Evolutionary conservation across 2,329 filamentous ascomycete genomes (phyloP).

Genomic region (Aspergillus arachidicola): DNA sequence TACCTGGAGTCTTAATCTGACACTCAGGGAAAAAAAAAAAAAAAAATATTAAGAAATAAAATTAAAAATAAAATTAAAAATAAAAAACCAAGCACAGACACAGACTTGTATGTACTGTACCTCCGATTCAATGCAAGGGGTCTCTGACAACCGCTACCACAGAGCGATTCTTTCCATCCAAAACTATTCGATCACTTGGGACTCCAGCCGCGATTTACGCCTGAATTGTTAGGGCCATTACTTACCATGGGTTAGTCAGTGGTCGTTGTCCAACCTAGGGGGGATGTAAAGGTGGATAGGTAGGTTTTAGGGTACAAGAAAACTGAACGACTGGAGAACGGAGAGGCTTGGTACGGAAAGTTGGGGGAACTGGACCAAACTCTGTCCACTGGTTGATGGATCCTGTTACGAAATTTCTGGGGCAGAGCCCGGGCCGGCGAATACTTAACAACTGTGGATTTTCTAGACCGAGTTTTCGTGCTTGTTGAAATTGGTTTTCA

Average conservation of each 20-base stretch:
- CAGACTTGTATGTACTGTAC: neutral
- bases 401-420: slow-evolving; percentile 27
- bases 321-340: slow-evolving; percentile 5
- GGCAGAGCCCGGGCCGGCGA: slow-evolving; percentile 23
- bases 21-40: neutral
- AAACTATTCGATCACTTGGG: neutral
- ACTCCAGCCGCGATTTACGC: slow-evolving; percentile 14
- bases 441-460: slow-evolving; percentile 6
- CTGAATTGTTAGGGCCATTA: slow-evolving; percentile 3
- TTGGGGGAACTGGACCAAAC: slow-evolving; percentile 18
- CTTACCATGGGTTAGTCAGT: neutral
- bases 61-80: neutral
- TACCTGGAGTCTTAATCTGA: neutral
- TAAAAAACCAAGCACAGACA: no score
- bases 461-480: slow-evolving; percentile 11
- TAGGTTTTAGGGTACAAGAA: slow-evolving; percentile 13
- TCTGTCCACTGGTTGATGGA: slow-evolving; percentile 19
- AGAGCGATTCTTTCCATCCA: neutral
- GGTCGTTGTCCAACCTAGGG: neutral
- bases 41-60: neutral
- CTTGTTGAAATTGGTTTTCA: neutral
- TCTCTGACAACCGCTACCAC: neutral
- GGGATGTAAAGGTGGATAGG: neutral
- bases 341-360: slow-evolving; percentile 6
- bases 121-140: neutral